Base-by-base conservation (phyloP, 2,329 filamentous ascomycete species). In the Magnaporthiopsis incrustans region DNA sequence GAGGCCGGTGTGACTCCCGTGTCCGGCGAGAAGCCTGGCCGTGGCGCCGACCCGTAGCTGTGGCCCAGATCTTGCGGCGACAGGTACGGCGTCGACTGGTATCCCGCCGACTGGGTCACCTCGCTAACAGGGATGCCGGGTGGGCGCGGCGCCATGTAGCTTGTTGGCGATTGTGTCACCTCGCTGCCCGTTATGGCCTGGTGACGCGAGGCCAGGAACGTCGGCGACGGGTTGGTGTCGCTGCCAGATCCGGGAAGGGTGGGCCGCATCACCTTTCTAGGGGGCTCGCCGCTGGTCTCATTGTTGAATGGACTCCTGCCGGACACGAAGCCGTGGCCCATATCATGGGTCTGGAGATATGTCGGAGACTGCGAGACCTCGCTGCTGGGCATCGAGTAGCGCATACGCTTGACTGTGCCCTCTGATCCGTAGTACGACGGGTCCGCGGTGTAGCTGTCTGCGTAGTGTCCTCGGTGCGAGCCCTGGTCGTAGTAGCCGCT, bases 401-500 rank as follows among this genome's bases (percentile, higher is more conserved):
- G 44, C 44, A 53, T 53, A 4, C 44, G 44, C 22, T 53, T 53
- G 22, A 53, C 44, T 2, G 44, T 53, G 18, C 44, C 44, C 44
- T 53, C 44, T 25, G 18, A 22, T 11, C 44, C 44, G 22, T 53
- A 53, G 44, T 53, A 53, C 7, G 44, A 53, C 22, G 44, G 44
- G 22, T 53, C 44, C 22, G 44, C 22, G 1, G 44, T 22, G 44
- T 53, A 53, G 44, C 22, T 53, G 22, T 53, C 44, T 6, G 38
- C 38, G 4, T 53, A 53, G 12, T 53, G 44, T 11, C 22, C 44
- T 11, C 44, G 18, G 44, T 53, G 44, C 44, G 44, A 53, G 5
- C 15, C n/a, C 60, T 61, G 60, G 26, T 61, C 60, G 11, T 61
- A 61, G 6, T 61, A 61, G 11, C 33, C 35, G 4, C 60, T 38